Conservation (phyloP, 768 basidiomycete genomes). For the Asterophora parasitica region DNA sequence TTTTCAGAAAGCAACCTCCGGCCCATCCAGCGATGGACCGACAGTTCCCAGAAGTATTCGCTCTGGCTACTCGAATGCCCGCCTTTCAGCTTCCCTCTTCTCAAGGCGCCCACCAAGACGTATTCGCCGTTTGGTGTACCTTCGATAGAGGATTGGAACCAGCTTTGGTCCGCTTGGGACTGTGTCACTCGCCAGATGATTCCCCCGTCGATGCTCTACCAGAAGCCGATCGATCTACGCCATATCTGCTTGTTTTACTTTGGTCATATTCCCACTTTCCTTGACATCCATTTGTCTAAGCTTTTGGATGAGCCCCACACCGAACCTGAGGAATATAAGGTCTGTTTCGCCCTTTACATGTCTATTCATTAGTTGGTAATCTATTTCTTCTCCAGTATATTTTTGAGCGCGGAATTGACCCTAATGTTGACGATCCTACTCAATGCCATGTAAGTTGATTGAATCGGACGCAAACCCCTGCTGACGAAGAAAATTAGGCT, state of each 20-base stretch:
- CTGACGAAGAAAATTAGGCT: conserved; percentile 37
- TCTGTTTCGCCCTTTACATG: conserved; percentile 18
- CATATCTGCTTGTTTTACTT: conserved; percentile 97
- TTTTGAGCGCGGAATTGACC: conserved; percentile 95
- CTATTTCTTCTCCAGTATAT: conserved; percentile 44
- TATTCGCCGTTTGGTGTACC: conserved; percentile 64
- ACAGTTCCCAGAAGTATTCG: conserved; percentile 65
- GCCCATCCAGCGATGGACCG: conserved; percentile 82
- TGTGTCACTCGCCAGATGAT: conserved; percentile 82
- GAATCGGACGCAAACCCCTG: too few species aligned
- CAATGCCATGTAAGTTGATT: conserved; percentile 67
- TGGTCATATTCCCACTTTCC: conserved; percentile 89
- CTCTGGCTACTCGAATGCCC: conserved; percentile 92
- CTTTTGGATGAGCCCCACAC: conserved; percentile 75
- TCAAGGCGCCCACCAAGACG: conserved; percentile 35
- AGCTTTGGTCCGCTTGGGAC: conserved; percentile 89
- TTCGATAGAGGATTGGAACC: conserved; percentile 70
- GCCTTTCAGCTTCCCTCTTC: conserved; percentile 66
- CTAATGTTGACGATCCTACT: conserved; percentile 85
- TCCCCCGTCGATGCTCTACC: conserved; percentile 74
- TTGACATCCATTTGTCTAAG: conserved; percentile 84
- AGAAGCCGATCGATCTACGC: conserved; percentile 90
- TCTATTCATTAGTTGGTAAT: not conserved
- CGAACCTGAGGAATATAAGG: conserved; percentile 79
- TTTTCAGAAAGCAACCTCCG: conserved; percentile 77